Conservation (phyloP, 495 filamentous ascomycete genomes). For the Podospora appendiculata region DNA sequence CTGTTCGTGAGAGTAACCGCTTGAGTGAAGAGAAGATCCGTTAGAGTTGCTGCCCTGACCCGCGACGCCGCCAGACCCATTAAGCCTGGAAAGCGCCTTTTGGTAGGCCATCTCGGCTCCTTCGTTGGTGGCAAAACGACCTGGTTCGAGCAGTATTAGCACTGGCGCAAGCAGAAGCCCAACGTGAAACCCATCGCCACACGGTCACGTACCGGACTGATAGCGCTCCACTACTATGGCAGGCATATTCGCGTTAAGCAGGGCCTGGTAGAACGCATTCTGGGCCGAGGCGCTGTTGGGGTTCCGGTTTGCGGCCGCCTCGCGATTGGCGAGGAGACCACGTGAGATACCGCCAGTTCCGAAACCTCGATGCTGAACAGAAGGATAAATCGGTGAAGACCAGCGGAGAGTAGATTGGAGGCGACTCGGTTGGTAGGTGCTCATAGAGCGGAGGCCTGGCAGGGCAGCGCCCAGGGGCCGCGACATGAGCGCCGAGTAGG, state of each 20-base stretch:
- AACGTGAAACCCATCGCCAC: not conserved
- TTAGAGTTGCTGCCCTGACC: conserved; percentile 24
- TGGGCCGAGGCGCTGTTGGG: conserved; percentile 78
- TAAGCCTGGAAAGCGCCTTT: conserved; percentile 62
- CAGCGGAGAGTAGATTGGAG: conserved; percentile 9
- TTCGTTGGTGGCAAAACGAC: conserved; percentile 68
- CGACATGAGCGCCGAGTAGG: conserved; percentile 15
- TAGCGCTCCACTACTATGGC: conserved; percentile 86
- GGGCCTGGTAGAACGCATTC: conserved; percentile 84
- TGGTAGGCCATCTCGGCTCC: conserved; percentile 66
- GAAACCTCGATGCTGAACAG: conserved; percentile 26
- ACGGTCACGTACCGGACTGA: conserved; percentile 48
- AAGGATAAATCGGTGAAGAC: conserved; percentile 2
- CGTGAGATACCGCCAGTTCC: conserved; percentile 34
- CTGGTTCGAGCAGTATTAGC: conserved; percentile 2
- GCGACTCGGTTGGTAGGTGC: conserved; percentile 17
- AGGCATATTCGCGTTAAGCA: conserved; percentile 87
- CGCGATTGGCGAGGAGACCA: conserved; percentile 46
- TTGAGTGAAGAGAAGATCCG: conserved; percentile 11
- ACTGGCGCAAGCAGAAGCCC: too few relatives aligned
- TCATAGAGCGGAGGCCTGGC: conserved; percentile 18
- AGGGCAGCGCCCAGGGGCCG: conserved; percentile 10
- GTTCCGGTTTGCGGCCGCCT: conserved; percentile 87
- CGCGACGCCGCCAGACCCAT: conserved; percentile 28
- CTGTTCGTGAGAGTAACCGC: conserved; percentile 50